Evolutionary conservation across 441 rosid genomes (phyloP).

Genomic region (Eutrema salsugineum): DNA sequence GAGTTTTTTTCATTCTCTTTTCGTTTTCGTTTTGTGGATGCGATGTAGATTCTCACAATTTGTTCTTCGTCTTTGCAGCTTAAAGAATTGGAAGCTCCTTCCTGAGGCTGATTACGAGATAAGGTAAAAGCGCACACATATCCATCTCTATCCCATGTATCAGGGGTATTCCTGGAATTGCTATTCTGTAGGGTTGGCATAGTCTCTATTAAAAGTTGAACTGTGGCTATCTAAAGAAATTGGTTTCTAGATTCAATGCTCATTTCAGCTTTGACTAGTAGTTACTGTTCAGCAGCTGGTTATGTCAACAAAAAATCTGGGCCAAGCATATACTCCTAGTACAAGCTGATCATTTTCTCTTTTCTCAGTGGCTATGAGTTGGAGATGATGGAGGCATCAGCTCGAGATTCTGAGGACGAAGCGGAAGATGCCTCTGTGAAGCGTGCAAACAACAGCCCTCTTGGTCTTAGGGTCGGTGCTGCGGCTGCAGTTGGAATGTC

Average conservation of each 20-base stretch:
- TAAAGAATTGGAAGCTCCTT: conserved; percentile 85
- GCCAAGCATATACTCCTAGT: not conserved
- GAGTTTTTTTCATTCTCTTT: conserved; percentile 4
- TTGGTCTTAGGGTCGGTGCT: conserved; percentile 37
- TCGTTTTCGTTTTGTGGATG: not conserved
- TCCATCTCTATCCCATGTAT: conserved; percentile 1
- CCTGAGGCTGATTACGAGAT: conserved; percentile 69
- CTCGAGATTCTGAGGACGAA: conserved; percentile 90
- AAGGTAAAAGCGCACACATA: conserved; percentile 47
- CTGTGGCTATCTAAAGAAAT: not conserved
- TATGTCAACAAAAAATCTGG: not conserved
- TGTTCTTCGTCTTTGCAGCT: conserved; percentile 42
- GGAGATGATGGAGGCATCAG: conserved; percentile 85
- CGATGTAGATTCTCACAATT: not conserved
- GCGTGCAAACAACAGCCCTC: conserved; percentile 50
- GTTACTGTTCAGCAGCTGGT: not conserved
- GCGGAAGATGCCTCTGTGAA: conserved; percentile 37
- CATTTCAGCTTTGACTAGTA: not conserved
- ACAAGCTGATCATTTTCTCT: conserved; percentile 2
- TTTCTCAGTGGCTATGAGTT: conserved; percentile 70
- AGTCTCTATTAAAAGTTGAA: not conserved
- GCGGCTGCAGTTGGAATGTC: conserved; percentile 31
- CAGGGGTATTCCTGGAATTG: not conserved
- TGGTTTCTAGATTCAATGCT: not conserved
- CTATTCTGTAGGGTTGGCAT: not conserved